A percentile compares a stretch with the other conserved stretches of the same genome.
These are phyloP conservation scores for Backusella sp. DNA, from an alignment of 192 early-diverging fungal species.

Conservation along the genomic window DNA sequence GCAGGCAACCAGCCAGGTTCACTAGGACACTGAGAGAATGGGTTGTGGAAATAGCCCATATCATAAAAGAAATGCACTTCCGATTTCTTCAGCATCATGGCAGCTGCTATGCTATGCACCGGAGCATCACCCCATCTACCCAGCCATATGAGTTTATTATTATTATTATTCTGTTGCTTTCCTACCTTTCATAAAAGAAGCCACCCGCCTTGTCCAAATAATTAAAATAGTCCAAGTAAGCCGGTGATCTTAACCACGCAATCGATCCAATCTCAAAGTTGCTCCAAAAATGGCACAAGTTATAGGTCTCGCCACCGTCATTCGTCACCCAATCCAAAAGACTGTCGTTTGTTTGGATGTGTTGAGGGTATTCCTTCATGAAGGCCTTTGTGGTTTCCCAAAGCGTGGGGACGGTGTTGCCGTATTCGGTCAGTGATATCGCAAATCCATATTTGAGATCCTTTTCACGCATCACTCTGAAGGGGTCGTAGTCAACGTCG, in stretches of 20 bases:
- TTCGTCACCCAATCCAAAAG: conserved; percentile 45
- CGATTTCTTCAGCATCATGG: not conserved
- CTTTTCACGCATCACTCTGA: conserved; percentile 64
- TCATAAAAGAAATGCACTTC: conserved; percentile 32
- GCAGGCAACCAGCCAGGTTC: conserved; percentile 13
- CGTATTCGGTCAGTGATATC: conserved; percentile 58
- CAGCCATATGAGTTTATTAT: not conserved
- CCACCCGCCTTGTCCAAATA: conserved; percentile 76
- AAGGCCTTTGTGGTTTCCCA: conserved; percentile 56
- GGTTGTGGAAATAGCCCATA: conserved; percentile 25
- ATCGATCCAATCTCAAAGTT: conserved; percentile 78
- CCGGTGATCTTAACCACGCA: conserved; percentile 62
- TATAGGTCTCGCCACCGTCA: conserved; percentile 52
- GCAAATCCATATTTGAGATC: conserved; percentile 71
- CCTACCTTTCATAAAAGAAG: conserved; percentile 80
- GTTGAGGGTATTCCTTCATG: conserved; percentile 46
- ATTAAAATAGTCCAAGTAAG: conserved; percentile 67
- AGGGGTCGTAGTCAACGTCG: conserved; percentile 73
- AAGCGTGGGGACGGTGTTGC: conserved; percentile 60
- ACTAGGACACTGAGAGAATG: conserved; percentile 22
- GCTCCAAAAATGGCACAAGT: conserved; percentile 74
- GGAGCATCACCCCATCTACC: conserved; percentile 27
- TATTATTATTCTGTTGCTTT: not conserved
- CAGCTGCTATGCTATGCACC: conserved; percentile 25
- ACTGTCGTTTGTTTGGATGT: conserved; percentile 23